Evolutionary conservation across 768 basidiomycete genomes (phyloP), one percentile per base, ranked within the genome.

Genomic region (Paxillus rubicundulus): DNA sequence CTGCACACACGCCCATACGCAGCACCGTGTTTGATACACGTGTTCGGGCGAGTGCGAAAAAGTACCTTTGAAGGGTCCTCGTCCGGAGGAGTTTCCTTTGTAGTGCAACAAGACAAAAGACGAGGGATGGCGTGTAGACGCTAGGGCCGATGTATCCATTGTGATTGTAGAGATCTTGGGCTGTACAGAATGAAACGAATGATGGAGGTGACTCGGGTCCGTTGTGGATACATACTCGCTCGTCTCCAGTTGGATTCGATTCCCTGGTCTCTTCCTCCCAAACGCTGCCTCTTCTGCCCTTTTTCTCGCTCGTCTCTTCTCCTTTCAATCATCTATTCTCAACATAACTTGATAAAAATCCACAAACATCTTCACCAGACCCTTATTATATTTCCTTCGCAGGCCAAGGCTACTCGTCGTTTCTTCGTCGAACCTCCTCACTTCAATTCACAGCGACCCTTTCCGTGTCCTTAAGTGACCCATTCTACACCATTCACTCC

Each of bases 1-100:
- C 88, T 4, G 87, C 89, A 30, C 93, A 98, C 65, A 87, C 84
- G 37, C 72, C 78, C 42, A 92, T 98, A 60, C 81, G 85, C 51
- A 94, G 89, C 66, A 64, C 71, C 16, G 78, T 85, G 5, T 98
- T 98, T 73, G 95, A 98, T 66, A 75, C 75, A 5, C 81, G 90
- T 39, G 87, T 98, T 1, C 78, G 91, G 54, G 84, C 86, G 17
- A 89, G 87, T 71, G 97, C 96, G 47, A 89, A 86, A 72, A 90
- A 87, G 74, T 74, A 92, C 69, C 72, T 98, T 61, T 85, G 60
- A 60, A 32, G 45, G 43, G 33, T 49, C 12, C 54, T 65, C 59
- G 59, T 58, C 46, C 53, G 3, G 5, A 33, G 44, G n/a, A 28
- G 4, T 21, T 49, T 61, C 62, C 66, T 63, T 65, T 63, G 45